These are phyloP conservation scores for Candida nitratophila DNA, from an alignment of 805 yeast species.

Conservation along the genomic window DNA sequence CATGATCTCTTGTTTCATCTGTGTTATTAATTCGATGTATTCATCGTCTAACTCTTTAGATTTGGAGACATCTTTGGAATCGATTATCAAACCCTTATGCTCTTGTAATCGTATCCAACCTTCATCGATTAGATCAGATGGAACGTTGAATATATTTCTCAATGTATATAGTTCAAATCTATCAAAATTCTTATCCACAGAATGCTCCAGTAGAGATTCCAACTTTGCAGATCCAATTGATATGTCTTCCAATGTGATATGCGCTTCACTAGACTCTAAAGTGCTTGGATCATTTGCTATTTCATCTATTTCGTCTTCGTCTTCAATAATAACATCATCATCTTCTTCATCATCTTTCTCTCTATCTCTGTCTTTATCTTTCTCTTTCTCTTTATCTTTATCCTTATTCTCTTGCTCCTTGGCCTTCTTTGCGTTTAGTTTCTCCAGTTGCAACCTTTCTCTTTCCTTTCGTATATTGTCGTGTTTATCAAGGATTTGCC, in stretches of 20 bases:
- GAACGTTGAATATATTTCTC: conserved; percentile 69
- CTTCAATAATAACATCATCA: conserved; percentile 22
- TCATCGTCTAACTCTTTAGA: conserved; percentile 15
- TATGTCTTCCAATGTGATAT: conserved; percentile 36
- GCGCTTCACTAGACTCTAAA: not conserved
- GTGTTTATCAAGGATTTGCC: conserved; percentile 18
- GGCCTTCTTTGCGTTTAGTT: too few species aligned
- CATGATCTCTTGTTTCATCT: conserved; percentile 36
- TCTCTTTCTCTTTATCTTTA: conserved; percentile 5
- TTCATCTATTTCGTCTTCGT: conserved; percentile 7
- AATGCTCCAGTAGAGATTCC: conserved; percentile 67
- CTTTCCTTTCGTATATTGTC: conserved; percentile 7
- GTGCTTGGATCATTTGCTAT: not conserved
- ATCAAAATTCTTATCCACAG: conserved; percentile 78
- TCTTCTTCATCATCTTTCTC: conserved; percentile 12
- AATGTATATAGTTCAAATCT: conserved; percentile 76
- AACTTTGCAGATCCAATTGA: conserved; percentile 73
- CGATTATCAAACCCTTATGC: conserved; percentile 45
- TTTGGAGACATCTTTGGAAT: conserved; percentile 9
- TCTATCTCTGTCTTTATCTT: conserved; percentile 3
- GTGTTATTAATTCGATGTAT: conserved; percentile 24
- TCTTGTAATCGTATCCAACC: conserved; percentile 68
- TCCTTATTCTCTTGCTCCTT: too few species aligned
- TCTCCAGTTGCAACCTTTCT: not conserved
- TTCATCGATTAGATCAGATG: conserved; percentile 50